Evolutionary conservation across 2,329 filamentous ascomycete genomes (phyloP), one percentile per base, ranked within the genome.

Genomic region (Saccharata proteae): DNA sequence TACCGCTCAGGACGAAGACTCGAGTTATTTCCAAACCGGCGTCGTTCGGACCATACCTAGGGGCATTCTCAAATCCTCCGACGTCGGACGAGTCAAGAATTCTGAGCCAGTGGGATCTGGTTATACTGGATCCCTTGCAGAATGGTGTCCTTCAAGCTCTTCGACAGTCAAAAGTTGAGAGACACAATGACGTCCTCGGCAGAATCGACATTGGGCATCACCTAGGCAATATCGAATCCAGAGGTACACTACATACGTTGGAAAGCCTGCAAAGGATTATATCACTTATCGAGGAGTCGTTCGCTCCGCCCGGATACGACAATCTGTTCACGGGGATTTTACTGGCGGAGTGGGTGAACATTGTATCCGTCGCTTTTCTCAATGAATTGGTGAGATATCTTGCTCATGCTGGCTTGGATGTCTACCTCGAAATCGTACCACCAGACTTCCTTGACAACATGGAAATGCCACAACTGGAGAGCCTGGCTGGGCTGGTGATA

Each of bases 1-100:
- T n/a, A n/a, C n/a, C n/a, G n/a, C n/a, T n/a, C n/a, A n/a, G n/a
- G n/a, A n/a, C n/a, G n/a, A n/a, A n/a, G n/a, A n/a, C n/a, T n/a
- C n/a, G n/a, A n/a, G n/a, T n/a, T n/a, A n/a, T n/a, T n/a, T n/a
- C n/a, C 13, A 52, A 54, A 34, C 50, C 49, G 16, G 34, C 48
- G 7, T 48, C 49, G 5, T 56, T 56, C 32, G 52, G 51, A 12
- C 51, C 55, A 21, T 55, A 52, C 27, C 43, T 56, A 9, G 52
- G 52, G 18, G 7, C 28, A 8, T 30, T 56, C 11, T 47, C 32
- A 20, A 42, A 20, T 19, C 52, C 51, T 13, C 28, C 43, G 10
- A 46, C 44, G 15, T 36, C 41, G 22, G 43, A 48, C 12, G 49
- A 54, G 28, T 36, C 17, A 8, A 33, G 43, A 6, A 37, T 47